Evolutionary conservation across 148 eudicot species (phyloP), one percentile per base, ranked within the genome.

Genomic region (Tetragonia tetragonoides): DNA sequence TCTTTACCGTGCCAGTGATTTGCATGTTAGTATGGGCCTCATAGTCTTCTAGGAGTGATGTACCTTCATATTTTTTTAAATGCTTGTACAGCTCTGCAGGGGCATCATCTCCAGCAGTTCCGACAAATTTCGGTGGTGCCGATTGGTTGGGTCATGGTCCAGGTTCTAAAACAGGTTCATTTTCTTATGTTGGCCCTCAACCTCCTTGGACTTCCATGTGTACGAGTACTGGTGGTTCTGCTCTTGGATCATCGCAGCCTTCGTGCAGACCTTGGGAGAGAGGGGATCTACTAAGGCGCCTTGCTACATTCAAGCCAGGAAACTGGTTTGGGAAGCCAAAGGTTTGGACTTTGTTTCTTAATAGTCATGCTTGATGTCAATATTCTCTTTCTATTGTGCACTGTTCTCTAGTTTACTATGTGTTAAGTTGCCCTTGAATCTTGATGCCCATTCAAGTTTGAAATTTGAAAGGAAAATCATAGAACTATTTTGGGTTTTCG

Each of bases 261-360:
- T 93, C 97, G 5, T 95, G 99, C 81, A 90, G 99, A 76, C 99
- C 99, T 63, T 95, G 99, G 99, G 99, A 95, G 83, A 90, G 99
- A 82, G 99, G 97, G 74, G 99, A 95, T 87, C 82, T 95, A 78
- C 89, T 93, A 41, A 84, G 99, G 81, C 97, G 99, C 59, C 90
- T 95, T 73, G 93, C 99, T 76, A 90, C 99, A 20, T 95, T 93
- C 78, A 90, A 87, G 79, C 94, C 99, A 59, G 88, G 90, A 70
- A 84, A 90, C 78, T 95, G 99, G 99, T 91, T 85, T 80, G 96
- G 91, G 46, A 95, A 95, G 82, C 93, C 97, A 23, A 93, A 93
- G 99, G 99, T 95, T 64, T 78, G 86, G 24, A 46, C 61, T 37
- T 24, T 75, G 56, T 61, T 53, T 24, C 70, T 77, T 57, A 37